Conservation (phyloP, 345 rosid genomes). For the Rubroshorea leprosula region DNA sequence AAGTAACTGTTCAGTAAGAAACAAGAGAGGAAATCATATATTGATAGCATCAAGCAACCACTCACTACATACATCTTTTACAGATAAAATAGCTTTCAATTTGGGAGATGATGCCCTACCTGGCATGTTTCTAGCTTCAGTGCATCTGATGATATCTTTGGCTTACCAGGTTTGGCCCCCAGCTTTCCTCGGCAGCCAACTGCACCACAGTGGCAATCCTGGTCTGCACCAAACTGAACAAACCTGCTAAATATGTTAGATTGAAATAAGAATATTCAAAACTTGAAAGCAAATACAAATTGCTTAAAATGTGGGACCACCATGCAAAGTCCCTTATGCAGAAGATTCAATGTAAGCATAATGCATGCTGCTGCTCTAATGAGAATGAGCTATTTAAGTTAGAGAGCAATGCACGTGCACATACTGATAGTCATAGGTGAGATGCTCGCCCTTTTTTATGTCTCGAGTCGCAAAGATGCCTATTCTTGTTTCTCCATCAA, state of each 20-base stretch:
- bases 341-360: background rate
- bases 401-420: conserved; percentile 24
- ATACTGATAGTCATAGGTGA: conserved; percentile 95
- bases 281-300: background rate
- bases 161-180: conserved; percentile 69
- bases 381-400: background rate
- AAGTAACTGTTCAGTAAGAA: background rate
- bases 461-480: conserved; percentile 84
- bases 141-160: conserved; percentile 54
- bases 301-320: too few relatives aligned
- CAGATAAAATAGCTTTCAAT: conserved; percentile 41
- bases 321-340: too few relatives aligned
- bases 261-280: conserved; percentile 16
- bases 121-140: conserved; percentile 57
- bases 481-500: conserved; percentile 93
- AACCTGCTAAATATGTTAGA: conserved; percentile 76
- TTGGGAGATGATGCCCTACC: conserved; percentile 51
- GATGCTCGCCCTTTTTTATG: conserved; percentile 79
- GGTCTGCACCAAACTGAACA: conserved; percentile 98
- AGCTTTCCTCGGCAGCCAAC: conserved; percentile 64
- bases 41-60: conserved; percentile 3
- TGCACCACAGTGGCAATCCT: conserved; percentile 93
- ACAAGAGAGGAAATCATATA: background rate
- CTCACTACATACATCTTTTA: conserved; percentile 37
- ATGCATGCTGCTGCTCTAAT: background rate